phyloP scores from a whole-genome alignment of 2,329 filamentous ascomycete genomes.

The Ceratocystis cacaofunesta region DNA sequence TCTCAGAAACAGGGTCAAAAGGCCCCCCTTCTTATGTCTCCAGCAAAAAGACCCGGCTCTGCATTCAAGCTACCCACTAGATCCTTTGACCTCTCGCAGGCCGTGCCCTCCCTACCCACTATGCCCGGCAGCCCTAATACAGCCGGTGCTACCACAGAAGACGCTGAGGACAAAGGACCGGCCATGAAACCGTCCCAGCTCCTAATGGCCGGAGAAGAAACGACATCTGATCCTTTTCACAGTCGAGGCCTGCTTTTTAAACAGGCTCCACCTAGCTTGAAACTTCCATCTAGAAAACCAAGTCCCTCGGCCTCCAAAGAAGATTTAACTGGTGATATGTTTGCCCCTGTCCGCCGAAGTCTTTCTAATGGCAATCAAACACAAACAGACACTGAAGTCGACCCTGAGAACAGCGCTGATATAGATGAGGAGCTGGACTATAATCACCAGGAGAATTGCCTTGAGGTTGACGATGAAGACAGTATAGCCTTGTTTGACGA shows the following conservation, averaged over 20 bases:
- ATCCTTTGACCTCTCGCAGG: slow-evolving; percentile 10
- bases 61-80: slow-evolving; percentile 13
- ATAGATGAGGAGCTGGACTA: background rate
- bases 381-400: slow-evolving; percentile 1
- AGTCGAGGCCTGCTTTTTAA: slow-evolving; percentile 10
- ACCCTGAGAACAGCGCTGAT: slow-evolving; percentile 14
- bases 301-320: slow-evolving; percentile 8
- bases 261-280: slow-evolving; percentile 14
- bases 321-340: slow-evolving; percentile 16
- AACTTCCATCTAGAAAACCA: slow-evolving; percentile 11
- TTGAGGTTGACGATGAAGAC: slow-evolving; percentile 9
- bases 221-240: slow-evolving; percentile 15
- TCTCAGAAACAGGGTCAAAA: slow-evolving; percentile 27
- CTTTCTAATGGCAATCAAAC: background rate
- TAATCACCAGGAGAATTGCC: background rate
- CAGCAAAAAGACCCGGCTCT: slow-evolving; percentile 30
- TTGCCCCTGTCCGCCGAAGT: slow-evolving; percentile 15
- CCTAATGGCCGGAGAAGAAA: slow-evolving; percentile 25
- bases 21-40: slow-evolving; percentile 36
- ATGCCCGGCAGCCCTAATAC: background rate
- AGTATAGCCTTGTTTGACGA: slow-evolving; percentile 14
- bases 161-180: background rate
- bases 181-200: slow-evolving; percentile 23
- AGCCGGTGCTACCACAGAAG: background rate
- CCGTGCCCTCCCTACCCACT: slow-evolving; percentile 6